Evolutionary conservation across 805 yeast genomes (phyloP), one percentile per base, ranked within the genome.

Genomic region (Starmerella tilneyi): DNA sequence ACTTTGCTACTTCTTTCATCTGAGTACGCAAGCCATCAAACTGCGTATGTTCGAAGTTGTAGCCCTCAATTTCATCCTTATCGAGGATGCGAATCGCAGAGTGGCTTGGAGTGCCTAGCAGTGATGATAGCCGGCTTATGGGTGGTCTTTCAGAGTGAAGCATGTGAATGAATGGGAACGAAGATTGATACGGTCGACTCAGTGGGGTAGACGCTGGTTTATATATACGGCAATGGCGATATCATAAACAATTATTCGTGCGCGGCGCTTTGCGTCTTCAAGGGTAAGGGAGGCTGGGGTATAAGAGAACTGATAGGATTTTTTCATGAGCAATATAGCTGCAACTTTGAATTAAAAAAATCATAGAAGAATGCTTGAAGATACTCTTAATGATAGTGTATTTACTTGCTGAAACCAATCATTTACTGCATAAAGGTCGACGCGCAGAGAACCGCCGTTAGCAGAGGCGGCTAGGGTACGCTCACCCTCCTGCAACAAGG

Each of bases 1-100:
- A 71, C 60, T 85, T 94, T 64, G 85, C 75, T 35, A 89, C 96
- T 50, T 58, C 71, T 53, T 78, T 86, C 62, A 79, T 74, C 63
- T 92, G 97, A 39, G 74, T 71, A 59, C 78, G 81, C 61, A 83
- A 85, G 28, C 88, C 94, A 20, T 77, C 73, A 59, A 85, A 89
- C 5, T 82, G 80, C 43, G 78, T 70, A 42, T 81, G 74, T 19
- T 29, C 43, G 26, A 49, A 38, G 51, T 77, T 76, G 70, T 86
- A 89, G 52, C 86, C 96, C 28, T 49, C 49, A 15, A 46, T 34
- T 23, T 50, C 49, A 20, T 40, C 43, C 38, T 37, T 42, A 5
- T 43, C 42, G 26, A 56, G 51, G 29, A 55, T 41, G 2, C 48
- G 51, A 35, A 60, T 51, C 43, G 56, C 57, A 23, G 50, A 39